Conservation (phyloP, 345 rosid genomes). For the Garcia nutans region DNA sequence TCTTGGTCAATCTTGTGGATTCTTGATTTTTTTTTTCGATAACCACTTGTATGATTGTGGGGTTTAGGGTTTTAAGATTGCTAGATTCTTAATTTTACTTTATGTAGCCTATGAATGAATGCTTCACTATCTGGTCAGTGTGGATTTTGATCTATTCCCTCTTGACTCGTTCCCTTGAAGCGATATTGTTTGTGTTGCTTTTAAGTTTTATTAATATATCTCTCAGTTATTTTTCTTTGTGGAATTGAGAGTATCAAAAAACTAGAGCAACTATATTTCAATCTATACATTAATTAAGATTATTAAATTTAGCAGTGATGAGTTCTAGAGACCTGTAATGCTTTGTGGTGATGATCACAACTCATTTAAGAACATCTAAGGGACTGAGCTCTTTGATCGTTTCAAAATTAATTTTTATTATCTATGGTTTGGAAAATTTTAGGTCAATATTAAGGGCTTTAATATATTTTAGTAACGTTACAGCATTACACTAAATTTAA, state of each 20-base stretch:
- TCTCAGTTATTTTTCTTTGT: background rate
- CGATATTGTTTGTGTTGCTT: slow-evolving; percentile 59
- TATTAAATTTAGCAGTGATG: slow-evolving; percentile 14
- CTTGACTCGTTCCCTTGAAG: slow-evolving; percentile 91
- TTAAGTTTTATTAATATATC: background rate
- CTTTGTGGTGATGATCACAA: slow-evolving; percentile 85
- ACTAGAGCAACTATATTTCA: slow-evolving; percentile 47
- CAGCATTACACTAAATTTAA: background rate
- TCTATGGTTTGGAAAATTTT: background rate
- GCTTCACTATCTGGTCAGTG: slow-evolving; percentile 85
- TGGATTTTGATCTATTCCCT: slow-evolving; percentile 59
- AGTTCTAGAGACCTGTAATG: slow-evolving; percentile 95
- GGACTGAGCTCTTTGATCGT: slow-evolving; percentile 61
- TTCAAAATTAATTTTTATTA: background rate
- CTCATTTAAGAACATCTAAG: slow-evolving; percentile 75
- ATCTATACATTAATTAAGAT: background rate
- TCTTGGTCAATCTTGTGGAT: background rate
- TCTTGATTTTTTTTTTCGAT: background rate
- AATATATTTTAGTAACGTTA: background rate
- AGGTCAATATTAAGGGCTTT: background rate
- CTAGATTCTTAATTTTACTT: too few species aligned
- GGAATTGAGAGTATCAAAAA: slow-evolving; percentile 21
- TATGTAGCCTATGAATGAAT: background rate
- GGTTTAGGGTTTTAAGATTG: too few species aligned
- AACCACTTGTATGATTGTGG: too few species aligned